phyloP scores from a whole-genome alignment of 2,329 filamentous ascomycete genomes.

The Aspergillus bombycis region DNA sequence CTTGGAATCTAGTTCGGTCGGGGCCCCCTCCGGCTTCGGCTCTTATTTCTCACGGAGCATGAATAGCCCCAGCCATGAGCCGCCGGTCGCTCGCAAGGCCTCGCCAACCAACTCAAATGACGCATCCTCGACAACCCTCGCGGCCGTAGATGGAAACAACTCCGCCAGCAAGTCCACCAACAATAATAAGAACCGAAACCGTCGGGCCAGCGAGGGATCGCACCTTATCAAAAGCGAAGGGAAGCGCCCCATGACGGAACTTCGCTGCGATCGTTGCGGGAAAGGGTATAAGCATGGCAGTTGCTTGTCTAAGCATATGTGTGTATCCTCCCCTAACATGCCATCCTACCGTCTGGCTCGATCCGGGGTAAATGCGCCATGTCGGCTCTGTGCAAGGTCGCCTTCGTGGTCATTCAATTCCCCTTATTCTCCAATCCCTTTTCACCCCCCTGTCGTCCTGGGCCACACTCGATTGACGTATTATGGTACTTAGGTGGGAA shows the following conservation, averaged over 20 bases:
- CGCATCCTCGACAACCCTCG: slow-evolving; percentile 14
- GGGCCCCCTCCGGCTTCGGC: slow-evolving; percentile 43
- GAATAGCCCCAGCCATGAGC: slow-evolving; percentile 38
- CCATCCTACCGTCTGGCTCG: slow-evolving; percentile 46
- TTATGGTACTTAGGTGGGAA: slow-evolving; percentile 77
- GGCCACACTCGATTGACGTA: slow-evolving; percentile 45
- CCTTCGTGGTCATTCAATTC: slow-evolving; percentile 40
- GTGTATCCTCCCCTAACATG: slow-evolving; percentile 68
- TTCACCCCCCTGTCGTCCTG: slow-evolving; percentile 27
- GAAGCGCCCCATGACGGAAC: slow-evolving; percentile 78
- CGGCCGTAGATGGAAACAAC: slow-evolving; percentile 51
- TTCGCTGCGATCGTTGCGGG: slow-evolving; percentile 96
- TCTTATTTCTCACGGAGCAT: slow-evolving; percentile 47
- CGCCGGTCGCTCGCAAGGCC: slow-evolving; percentile 42
- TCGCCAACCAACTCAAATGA: slow-evolving; percentile 38
- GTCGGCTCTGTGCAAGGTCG: slow-evolving; percentile 44
- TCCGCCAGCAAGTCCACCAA: slow-evolving; percentile 51
- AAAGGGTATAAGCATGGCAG: slow-evolving; percentile 99
- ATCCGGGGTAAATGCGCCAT: slow-evolving; percentile 44
- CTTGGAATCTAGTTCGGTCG: slow-evolving; percentile 66
- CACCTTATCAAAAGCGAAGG: slow-evolving; percentile 77
- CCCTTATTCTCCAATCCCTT: slow-evolving; percentile 35
- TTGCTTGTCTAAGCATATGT: slow-evolving; percentile 99
- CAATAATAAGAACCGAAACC: slow-evolving; percentile 58
- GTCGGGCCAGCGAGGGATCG: slow-evolving; percentile 82